Evolutionary conservation across 2,329 filamentous ascomycete species (phyloP).

Genomic region (Pezicula radicicola): DNA sequence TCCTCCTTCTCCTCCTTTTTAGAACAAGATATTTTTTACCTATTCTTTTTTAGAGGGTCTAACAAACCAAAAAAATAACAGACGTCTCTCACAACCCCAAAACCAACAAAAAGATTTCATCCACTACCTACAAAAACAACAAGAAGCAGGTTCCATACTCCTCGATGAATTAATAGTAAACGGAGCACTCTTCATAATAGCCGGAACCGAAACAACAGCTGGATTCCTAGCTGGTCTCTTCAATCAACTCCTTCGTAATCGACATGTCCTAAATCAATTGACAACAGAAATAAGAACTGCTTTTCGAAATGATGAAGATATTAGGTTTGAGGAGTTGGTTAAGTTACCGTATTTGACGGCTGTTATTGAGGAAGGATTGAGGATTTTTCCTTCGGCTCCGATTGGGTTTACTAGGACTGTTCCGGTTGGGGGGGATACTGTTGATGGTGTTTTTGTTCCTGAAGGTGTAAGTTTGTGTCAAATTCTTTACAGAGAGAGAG

Average conservation of each 20-base stretch:
- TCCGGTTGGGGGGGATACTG: background rate
- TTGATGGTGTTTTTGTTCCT: background rate
- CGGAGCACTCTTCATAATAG: constrained; percentile 20
- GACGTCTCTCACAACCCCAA: background rate
- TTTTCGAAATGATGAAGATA: constrained; percentile 1
- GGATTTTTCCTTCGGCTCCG: constrained; percentile 1
- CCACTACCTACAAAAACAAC: constrained; percentile 16
- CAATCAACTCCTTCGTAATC: constrained; percentile 10
- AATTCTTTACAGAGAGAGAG: too few relatives aligned
- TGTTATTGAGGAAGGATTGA: constrained; percentile 3
- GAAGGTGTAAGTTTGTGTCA: background rate
- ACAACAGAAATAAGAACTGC: constrained; percentile 1
- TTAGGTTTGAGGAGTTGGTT: background rate
- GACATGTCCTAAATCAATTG: background rate
- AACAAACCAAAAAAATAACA: background rate
- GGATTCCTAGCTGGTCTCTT: constrained; percentile 22
- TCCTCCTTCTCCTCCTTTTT: too few relatives aligned
- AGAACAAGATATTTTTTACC: background rate
- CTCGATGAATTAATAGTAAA: constrained; percentile 22
- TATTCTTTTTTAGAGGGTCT: background rate
- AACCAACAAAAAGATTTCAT: constrained; percentile 15
- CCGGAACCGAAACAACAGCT: constrained; percentile 25
- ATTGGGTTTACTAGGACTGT: background rate
- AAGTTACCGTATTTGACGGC: background rate
- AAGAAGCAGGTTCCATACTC: constrained; percentile 15